Conservation (phyloP, 1,284 basidiomycete species). For the Athelia sp. region DNA sequence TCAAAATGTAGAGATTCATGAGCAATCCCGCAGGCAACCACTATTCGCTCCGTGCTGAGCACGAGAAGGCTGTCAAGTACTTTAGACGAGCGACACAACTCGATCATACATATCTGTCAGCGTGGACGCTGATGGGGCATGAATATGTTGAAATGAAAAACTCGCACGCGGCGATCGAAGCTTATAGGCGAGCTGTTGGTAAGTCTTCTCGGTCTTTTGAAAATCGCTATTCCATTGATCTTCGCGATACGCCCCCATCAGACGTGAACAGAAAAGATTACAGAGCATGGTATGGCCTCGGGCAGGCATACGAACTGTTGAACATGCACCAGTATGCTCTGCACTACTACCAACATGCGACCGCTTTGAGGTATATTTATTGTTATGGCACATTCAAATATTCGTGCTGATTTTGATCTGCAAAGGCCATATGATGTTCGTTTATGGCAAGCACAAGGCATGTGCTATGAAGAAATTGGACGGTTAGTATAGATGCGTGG, state of each 20-base stretch:
- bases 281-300: conserved; percentile 97
- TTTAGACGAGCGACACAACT: conserved; percentile 92
- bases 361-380: conserved; percentile 70
- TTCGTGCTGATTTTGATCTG: conserved; percentile 8
- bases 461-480: conserved; percentile 90
- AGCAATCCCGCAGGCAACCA: conserved; percentile 72
- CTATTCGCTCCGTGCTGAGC: conserved; percentile 89
- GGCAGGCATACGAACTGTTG: conserved; percentile 94
- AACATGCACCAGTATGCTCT: conserved; percentile 96
- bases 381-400: conserved; percentile 1
- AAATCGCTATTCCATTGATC: neutral
- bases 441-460: conserved; percentile 93
- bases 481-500: conserved; percentile 40
- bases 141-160: conserved; percentile 99
- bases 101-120: conserved; percentile 90
- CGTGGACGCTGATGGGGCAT: conserved; percentile 99
- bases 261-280: conserved; percentile 97
- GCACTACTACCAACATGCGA: conserved; percentile 96
- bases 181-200: conserved; percentile 94
- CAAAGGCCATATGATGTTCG: conserved; percentile 91
- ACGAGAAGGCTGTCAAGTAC: conserved; percentile 94
- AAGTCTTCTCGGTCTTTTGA: conserved; percentile 23
- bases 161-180: conserved; percentile 96
- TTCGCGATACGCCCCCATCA: conserved; percentile 16
- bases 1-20: neutral